Conservation (phyloP, 2,329 filamentous ascomycete genomes). For the Trichoderma sp. region DNA sequence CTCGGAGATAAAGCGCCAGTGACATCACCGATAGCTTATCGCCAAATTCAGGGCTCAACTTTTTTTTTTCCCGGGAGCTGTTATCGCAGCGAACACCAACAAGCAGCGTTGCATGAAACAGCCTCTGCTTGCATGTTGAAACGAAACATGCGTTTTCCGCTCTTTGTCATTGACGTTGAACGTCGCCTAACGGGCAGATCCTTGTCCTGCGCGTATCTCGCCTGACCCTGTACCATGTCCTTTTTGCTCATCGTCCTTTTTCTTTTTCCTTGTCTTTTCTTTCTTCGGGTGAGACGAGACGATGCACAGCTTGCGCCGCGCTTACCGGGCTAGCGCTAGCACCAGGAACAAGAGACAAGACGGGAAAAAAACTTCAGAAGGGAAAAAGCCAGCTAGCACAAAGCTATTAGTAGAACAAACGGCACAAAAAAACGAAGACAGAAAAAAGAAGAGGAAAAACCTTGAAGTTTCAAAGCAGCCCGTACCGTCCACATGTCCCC, state of each 20-base stretch:
- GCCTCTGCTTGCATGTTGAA: background rate
- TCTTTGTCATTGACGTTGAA: background rate
- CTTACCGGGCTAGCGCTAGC: conserved; percentile 4
- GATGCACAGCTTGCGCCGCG: conserved; percentile 13
- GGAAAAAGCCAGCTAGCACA: background rate
- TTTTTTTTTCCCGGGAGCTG: background rate
- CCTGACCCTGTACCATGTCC: background rate
- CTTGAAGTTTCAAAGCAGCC: background rate
- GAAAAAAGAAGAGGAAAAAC: background rate
- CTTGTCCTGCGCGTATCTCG: background rate
- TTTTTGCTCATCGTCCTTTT: background rate
- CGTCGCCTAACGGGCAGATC: background rate
- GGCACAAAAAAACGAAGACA: background rate
- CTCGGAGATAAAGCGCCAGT: background rate
- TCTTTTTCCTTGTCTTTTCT: too few species aligned
- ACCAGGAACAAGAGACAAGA: conserved; percentile 8
- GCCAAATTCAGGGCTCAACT: background rate
- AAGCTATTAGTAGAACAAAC: background rate
- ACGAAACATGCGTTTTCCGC: background rate
- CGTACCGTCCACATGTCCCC: background rate
- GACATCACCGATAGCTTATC: conserved; percentile 21
- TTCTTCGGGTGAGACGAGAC: background rate
- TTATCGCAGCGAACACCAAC: background rate
- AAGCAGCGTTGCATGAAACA: background rate
- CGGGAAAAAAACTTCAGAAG: background rate